These are phyloP conservation scores for Nitzschia inconspicua DNA, from an alignment of 108 stramenopile species.

Conservation along the genomic window DNA sequence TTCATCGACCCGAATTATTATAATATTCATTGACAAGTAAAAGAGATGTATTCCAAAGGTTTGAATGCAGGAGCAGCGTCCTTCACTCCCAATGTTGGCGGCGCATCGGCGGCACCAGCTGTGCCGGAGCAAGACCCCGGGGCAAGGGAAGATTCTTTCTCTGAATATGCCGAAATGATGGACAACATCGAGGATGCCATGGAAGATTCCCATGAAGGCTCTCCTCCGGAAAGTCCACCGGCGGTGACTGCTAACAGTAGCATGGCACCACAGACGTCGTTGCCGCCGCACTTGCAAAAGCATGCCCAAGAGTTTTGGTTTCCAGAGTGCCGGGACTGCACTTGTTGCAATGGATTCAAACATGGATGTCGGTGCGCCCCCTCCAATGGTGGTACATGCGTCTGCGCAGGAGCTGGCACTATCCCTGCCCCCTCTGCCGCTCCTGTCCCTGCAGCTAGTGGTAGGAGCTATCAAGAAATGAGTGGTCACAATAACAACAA, in stretches of 20 bases:
- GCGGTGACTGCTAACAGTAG: not conserved
- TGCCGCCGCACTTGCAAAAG: constrained; percentile 23
- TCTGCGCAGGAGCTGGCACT: not conserved
- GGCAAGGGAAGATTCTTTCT: not conserved
- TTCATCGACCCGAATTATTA: no score
- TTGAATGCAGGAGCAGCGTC: constrained; percentile 19
- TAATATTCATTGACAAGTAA: no score
- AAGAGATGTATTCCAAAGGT: constrained; percentile 4
- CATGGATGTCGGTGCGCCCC: constrained; percentile 35
- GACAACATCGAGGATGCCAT: constrained; percentile 14
- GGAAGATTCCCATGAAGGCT: constrained; percentile 1
- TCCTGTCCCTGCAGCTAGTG: constrained; percentile 2
- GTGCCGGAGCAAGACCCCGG: not conserved
- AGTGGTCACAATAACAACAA: not conserved
- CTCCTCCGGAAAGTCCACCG: not conserved
- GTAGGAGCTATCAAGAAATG: not conserved
- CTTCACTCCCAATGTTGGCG: constrained; percentile 7
- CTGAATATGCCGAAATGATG: constrained; percentile 11
- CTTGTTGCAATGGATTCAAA: constrained; percentile 48
- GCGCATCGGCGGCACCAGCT: not conserved
- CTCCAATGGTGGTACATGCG: constrained; percentile 4
- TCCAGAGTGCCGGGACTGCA: constrained; percentile 48
- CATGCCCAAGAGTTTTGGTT: constrained; percentile 53
- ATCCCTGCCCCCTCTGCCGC: not conserved
- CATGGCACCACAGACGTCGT: not conserved